A percentile compares a stretch with the other conserved stretches of the same genome.
These are phyloP conservation scores for Metroxylon sagu DNA, from an alignment of 176 grass and related monocot genomes.

Conservation along the genomic window DNA sequence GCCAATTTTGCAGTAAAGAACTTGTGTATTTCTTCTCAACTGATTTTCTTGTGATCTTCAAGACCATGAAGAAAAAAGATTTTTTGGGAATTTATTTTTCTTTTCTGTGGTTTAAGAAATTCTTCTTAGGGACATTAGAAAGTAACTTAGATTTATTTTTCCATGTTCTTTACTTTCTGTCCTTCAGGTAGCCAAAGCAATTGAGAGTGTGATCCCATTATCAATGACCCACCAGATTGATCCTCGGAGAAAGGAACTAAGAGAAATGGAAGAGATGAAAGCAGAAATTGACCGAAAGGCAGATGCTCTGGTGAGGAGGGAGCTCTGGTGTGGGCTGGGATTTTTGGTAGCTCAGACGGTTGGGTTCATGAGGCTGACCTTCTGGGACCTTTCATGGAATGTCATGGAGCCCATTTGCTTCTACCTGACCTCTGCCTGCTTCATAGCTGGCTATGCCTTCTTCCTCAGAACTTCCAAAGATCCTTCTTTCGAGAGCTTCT, in stretches of 20 bases:
- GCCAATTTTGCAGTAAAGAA: too few relatives aligned
- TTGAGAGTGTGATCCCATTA: neutral
- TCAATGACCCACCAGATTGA: neutral
- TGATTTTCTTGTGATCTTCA: too few relatives aligned
- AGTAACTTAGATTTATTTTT: too few relatives aligned
- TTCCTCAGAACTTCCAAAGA: slow-evolving; percentile 2
- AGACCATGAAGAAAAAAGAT: too few relatives aligned
- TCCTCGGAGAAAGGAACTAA: neutral
- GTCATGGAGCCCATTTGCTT: too few relatives aligned
- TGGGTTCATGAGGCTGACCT: slow-evolving; percentile 4
- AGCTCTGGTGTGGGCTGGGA: slow-evolving; percentile 4
- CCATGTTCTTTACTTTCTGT: neutral
- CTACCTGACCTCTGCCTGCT: slow-evolving; percentile 3
- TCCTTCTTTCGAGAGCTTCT: slow-evolving; percentile 10
- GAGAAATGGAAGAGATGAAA: neutral
- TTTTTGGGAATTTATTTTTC: neutral
- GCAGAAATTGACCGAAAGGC: slow-evolving; percentile 1
- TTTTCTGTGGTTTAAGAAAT: too few relatives aligned
- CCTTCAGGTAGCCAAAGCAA: slow-evolving; percentile 1
- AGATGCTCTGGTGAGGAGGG: neutral
- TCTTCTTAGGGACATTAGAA: too few relatives aligned
- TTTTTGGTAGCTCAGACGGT: neutral
- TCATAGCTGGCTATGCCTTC: slow-evolving; percentile 9
- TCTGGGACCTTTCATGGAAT: slow-evolving; percentile 8
- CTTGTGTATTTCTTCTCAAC: too few relatives aligned